Conservation (phyloP, 2,329 filamentous ascomycete genomes). For the Lasiodiplodia gonubiensis region DNA sequence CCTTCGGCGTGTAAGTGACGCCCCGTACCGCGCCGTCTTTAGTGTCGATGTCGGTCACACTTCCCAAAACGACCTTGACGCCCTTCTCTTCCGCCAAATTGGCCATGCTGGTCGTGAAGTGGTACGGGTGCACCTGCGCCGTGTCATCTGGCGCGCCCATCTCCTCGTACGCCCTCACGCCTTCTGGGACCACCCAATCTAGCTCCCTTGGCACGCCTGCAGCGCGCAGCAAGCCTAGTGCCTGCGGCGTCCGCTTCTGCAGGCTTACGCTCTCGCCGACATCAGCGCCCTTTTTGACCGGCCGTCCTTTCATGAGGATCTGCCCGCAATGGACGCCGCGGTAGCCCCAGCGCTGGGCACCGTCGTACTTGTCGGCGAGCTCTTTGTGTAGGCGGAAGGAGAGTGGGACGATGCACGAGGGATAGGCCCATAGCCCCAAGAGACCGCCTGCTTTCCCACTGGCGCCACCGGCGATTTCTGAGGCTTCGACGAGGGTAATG, state of each 20-base stretch:
- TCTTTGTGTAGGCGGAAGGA: conserved; percentile 84
- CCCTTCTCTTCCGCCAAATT: conserved; percentile 69
- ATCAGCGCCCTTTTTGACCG: conserved; percentile 37
- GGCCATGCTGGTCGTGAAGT: conserved; percentile 87
- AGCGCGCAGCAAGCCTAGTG: conserved; percentile 57
- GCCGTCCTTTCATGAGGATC: conserved; percentile 58
- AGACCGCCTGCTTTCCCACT: conserved; percentile 95
- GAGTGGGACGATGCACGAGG: conserved; percentile 79
- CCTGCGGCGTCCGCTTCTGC: conserved; percentile 60
- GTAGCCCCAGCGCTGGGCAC: conserved; percentile 84
- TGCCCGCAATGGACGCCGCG: conserved; percentile 76
- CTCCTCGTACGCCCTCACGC: conserved; percentile 73
- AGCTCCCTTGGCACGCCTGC: conserved; percentile 75
- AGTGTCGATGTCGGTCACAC: conserved; percentile 70
- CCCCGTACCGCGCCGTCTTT: conserved; percentile 57
- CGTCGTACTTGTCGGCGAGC: conserved; percentile 82
- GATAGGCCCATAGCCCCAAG: conserved; percentile 90
- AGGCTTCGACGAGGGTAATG: conserved; percentile 87
- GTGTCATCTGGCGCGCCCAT: conserved; percentile 85
- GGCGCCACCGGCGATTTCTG: conserved; percentile 83
- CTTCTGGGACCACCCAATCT: conserved; percentile 78
- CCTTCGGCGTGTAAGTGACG: conserved; percentile 67
- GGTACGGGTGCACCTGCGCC: conserved; percentile 89
- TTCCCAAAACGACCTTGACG: conserved; percentile 66
- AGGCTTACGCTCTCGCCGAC: conserved; percentile 55